Evolutionary conservation across 148 eudicot genomes (phyloP).

Genomic region (Tetragonia tetragonoides): DNA sequence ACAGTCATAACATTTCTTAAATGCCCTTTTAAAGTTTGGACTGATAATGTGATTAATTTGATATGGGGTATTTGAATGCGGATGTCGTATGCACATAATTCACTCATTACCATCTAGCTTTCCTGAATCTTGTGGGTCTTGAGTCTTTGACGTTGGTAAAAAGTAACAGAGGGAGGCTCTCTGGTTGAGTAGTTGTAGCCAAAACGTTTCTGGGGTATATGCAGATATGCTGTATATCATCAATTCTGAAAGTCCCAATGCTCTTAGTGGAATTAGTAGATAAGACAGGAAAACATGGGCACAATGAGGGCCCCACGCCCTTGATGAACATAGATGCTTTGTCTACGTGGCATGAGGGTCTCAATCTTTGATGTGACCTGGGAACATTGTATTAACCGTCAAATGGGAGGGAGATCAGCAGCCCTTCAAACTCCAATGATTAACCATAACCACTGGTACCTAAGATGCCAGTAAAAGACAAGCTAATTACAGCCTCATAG

Average conservation of each 20-base stretch:
- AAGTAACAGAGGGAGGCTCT: too few species aligned
- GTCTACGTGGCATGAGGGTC: slow-evolving; percentile 9
- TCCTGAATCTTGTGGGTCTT: not conserved
- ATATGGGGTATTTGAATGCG: too few species aligned
- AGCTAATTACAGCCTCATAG: not conserved
- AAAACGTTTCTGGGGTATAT: not conserved
- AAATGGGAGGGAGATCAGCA: slow-evolving; percentile 9
- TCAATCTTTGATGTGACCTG: slow-evolving; percentile 17
- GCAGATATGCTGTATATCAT: too few species aligned
- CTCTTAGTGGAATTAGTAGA: not conserved
- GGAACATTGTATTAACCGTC: slow-evolving; percentile 13
- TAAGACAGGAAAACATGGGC: slow-evolving; percentile 9
- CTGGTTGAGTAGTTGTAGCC: too few species aligned
- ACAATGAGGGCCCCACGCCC: slow-evolving; percentile 12
- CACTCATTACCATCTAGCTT: not conserved
- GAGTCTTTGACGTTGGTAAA: not conserved
- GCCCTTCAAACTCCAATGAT: slow-evolving; percentile 24
- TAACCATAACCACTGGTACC: slow-evolving; percentile 20
- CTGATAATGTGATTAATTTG: not conserved
- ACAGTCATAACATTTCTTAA: too few species aligned
- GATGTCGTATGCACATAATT: not conserved
- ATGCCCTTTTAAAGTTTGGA: not conserved
- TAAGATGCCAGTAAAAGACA: slow-evolving; percentile 9
- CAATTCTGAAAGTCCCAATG: slow-evolving; percentile 10
- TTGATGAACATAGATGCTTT: slow-evolving; percentile 19